phyloP scores from a whole-genome alignment of 176 grass and related monocot species.

The Carex myosuroides region DNA sequence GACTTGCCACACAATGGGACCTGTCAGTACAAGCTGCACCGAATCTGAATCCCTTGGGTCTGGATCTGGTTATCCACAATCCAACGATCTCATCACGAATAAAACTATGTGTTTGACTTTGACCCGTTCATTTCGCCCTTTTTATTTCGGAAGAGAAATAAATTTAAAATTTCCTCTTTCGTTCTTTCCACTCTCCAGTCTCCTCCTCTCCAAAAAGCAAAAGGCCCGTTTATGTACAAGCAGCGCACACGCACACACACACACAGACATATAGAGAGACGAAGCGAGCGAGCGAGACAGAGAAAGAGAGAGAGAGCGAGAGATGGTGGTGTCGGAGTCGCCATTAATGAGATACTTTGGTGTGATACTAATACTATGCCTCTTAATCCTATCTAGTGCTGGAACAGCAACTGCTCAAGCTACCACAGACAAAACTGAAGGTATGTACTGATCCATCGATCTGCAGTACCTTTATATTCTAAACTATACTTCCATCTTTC shows the following conservation, averaged over 20 bases:
- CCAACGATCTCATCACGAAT: background rate
- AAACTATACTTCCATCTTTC: background rate
- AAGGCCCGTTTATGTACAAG: background rate
- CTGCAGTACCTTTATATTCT: background rate
- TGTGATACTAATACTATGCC: background rate
- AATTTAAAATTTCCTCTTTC: too few species aligned
- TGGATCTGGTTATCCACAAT: background rate
- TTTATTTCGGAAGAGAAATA: background rate
- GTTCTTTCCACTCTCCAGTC: too few species aligned
- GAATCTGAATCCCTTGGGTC: background rate
- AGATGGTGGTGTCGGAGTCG: background rate
- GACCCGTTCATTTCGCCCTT: background rate
- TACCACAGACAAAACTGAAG: slow-evolving; percentile 22
- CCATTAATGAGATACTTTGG: slow-evolving; percentile 24
- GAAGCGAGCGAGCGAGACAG: background rate
- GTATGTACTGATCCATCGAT: background rate
- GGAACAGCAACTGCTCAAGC: slow-evolving; percentile 18
- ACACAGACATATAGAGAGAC: background rate
- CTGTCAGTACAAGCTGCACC: background rate
- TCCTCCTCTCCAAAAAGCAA: background rate
- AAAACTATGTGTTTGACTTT: background rate
- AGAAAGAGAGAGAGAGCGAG: background rate
- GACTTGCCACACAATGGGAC: background rate
- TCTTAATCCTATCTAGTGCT: slow-evolving; percentile 15
- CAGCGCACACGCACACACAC: too few species aligned